Evolutionary conservation across 192 early-diverging fungal species (phyloP).

Genomic region (Funneliformis mosseae): DNA sequence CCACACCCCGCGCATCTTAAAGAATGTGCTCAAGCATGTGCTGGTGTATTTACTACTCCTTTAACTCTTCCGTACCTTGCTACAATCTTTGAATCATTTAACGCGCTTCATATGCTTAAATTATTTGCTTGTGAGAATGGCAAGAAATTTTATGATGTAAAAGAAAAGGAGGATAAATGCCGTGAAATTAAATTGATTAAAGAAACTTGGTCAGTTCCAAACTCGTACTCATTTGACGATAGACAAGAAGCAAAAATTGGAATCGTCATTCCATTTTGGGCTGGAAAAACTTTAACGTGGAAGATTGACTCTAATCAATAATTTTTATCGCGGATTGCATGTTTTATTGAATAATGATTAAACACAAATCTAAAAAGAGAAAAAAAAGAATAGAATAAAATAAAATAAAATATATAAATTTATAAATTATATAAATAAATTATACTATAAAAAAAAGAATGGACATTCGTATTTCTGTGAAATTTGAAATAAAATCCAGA

Average conservation of each 20-base stretch:
- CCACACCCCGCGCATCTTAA: constrained; percentile 90
- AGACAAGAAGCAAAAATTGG: constrained; percentile 53
- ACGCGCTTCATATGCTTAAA: constrained; percentile 76
- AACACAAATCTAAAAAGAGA: not conserved
- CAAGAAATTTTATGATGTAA: constrained; percentile 81
- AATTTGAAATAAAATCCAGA: not conserved
- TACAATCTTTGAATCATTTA: constrained; percentile 84
- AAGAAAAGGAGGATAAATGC: constrained; percentile 48
- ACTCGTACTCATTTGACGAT: constrained; percentile 52
- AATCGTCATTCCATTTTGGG: constrained; percentile 84
- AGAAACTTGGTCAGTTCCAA: constrained; percentile 51
- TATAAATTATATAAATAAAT: too few relatives aligned
- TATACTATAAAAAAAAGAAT: too few relatives aligned
- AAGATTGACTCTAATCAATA: constrained; percentile 46
- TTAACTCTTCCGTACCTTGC: constrained; percentile 85
- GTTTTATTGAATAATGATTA: not conserved
- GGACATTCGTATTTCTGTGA: too few relatives aligned
- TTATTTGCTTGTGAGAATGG: constrained; percentile 88
- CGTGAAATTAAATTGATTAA: constrained; percentile 48
- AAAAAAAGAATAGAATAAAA: not conserved
- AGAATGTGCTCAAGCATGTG: constrained; percentile 78
- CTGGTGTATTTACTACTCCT: constrained; percentile 93
- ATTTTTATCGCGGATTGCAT: not conserved
- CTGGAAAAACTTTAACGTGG: constrained; percentile 69
- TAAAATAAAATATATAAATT: too few relatives aligned